Base-by-base conservation (phyloP, 2,329 filamentous ascomycete species). In the Cytospora piceicola region DNA sequence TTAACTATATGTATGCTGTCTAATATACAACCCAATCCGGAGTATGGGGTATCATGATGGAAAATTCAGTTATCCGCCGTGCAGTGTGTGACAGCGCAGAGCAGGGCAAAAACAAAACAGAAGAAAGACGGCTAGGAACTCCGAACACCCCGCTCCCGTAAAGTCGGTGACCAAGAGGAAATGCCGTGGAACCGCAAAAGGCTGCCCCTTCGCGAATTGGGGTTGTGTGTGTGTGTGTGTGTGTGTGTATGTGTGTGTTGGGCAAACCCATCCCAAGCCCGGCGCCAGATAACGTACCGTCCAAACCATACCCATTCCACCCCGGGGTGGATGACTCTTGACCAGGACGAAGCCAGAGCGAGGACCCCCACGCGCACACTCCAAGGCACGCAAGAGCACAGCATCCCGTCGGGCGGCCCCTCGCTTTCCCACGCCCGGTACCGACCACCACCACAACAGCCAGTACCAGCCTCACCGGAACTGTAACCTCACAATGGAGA, bases 401-500 rank as follows among this genome's bases (percentile, higher is more conserved):
- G 20, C 5, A 20, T 7, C 39, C 17, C 20, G 17, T 17, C 6
- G 17, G 15, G 39, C 20, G 20, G 20, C 17, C 7, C 20, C 8
- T n/a, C 15, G 17, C 39, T 42, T 42, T 42, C 17, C 39, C 39
- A 11, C 2, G 20, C 46, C 3, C 46, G 20, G 12, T 11, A 11
- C 46, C 46, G 24, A 49, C 46, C n/a, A 49, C 3, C 46, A 49
- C n/a, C 46, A 49, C 8, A 2, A 22, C 15, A 67, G 66, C 70
- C 15, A 67, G 66, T 70, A 75, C 70, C 30, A 51, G 36, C 15
- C 58, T 74, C 69, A 76, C 42, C 75, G 79, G 70, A 90, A 90
- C 69, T 85, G 83, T 72, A 90, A 76, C 69, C 88, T 82, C 42
- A 90, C 85, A 71, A 90, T 90, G 55, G 86, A 88, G 77, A 90